Base-by-base conservation (phyloP, 2,329 filamentous ascomycete species). In the Fusarium sp. region DNA sequence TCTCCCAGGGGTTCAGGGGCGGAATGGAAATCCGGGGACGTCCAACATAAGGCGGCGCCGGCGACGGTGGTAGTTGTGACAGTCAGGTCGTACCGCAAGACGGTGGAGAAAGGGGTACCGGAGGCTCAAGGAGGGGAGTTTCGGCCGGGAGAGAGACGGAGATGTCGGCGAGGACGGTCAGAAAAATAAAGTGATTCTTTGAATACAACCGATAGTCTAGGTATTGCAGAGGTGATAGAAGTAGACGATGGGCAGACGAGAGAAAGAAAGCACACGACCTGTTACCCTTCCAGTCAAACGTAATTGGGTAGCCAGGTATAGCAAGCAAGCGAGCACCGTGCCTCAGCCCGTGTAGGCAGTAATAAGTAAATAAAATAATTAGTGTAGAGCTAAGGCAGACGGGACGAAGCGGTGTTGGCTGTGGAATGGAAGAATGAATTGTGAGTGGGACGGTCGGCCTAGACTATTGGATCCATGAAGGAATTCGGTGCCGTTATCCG, bases 211-310 rank as follows among this genome's bases (percentile, higher is more conserved):
- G 16, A 34, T 49, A 30, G 13, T 34, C 11, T 24, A 37, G 47
- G 22, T 51, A 27, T 24, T 20, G 32, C n/a, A 24, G 57, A 30
- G 37, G 11, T n/a, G 45, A 46, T n/a, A 56, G 56, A 20, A 53
- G 62, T 37, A 18, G 22, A 22, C 18, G 44, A 51, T 24, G 48
- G 53, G n/a, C 49, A 20, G n/a, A 48, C 45, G n/a, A 67, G 41
- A 61, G 61, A 63, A 44, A 57, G 47, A 60, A 76, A 72, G 79
- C 79, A 81, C 79, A 80, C 80, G 79, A 81, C 78, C 78, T 78
- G 65, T 80, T 81, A 64, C 79, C 79, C 67, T 78, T 79, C 76
- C 74, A 70, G 78, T 75, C 64, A 42, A 60, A 68, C 20, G 62
- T 47, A 53, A 49, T 30, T 53, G 47, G 57, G 42, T 49, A 64